Base-by-base conservation (phyloP, 1,284 basidiomycete genomes). In the Irpex sp. region DNA sequence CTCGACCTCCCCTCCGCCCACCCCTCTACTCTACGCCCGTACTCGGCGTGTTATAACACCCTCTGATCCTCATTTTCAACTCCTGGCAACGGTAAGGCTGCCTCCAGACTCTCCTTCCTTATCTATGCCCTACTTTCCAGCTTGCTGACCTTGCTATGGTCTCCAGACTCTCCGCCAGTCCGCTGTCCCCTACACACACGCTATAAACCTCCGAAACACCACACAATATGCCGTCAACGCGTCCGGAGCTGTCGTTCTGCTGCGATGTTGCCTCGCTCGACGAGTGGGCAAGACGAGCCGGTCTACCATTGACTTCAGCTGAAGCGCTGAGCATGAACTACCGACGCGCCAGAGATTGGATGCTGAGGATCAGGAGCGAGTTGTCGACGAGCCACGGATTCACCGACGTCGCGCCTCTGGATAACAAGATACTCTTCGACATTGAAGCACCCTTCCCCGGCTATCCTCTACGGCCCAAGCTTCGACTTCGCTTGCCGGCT, bases 241-340 rank as follows among this genome's bases (percentile, higher is more conserved):
- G 59, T 74, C 82, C 54, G 79, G 57, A 90, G 71, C 83, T 92
- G 73, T 81, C 88, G 64, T 93, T 93, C 73, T 90, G 87, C 65
- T 86, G 85, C 74, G 86, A 89, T 68, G 87, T 93, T 71, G 79
- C 80, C 61, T 86, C 88, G 71, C 90, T 93, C 86, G 88, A 92
- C 76, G 86, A 83, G 64, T 93, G 90, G 90, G 88, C 91, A 0
- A 80, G 77, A 61, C 84, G 90, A 62, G 91, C 90, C 0, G 81
- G 84, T 70, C 90, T 93, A 59, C 89, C 90, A 43, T 80, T 93
- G 65, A 90, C 89, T 63, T 91, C 87, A 60, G 90, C 89, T 58
- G 90, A 92, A 66, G 89, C 89, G 39, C 77, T 93, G 57, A 90
- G 89, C 33, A 84, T 85, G 11, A 89, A 87, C 58, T 93, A 93